phyloP scores from a whole-genome alignment of 768 basidiomycete species.

The Mycena maculata region DNA sequence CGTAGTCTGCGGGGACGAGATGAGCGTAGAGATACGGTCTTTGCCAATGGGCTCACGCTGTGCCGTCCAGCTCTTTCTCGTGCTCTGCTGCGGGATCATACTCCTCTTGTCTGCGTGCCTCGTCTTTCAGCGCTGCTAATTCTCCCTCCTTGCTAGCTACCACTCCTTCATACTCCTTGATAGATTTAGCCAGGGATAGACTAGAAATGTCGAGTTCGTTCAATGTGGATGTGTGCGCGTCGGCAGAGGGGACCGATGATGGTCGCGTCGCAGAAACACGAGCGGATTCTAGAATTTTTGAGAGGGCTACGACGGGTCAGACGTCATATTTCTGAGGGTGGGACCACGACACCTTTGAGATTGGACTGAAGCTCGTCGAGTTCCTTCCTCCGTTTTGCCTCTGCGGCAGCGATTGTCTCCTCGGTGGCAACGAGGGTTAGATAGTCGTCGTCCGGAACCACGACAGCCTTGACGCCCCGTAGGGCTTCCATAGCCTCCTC shows the following conservation, averaged over 20 bases:
- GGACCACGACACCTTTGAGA: constrained; percentile 63
- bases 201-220: constrained; percentile 74
- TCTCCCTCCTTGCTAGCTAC: constrained; percentile 78
- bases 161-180: constrained; percentile 76
- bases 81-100: constrained; percentile 82
- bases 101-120: constrained; percentile 67
- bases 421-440: constrained; percentile 80
- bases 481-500: constrained; percentile 71
- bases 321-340: background rate
- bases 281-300: constrained; percentile 74
- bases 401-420: constrained; percentile 70
- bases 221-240: constrained; percentile 67
- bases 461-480: constrained; percentile 75
- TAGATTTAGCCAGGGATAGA: constrained; percentile 76
- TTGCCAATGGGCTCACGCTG: constrained; percentile 60
- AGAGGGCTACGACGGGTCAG: constrained; percentile 59
- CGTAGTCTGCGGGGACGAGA: constrained; percentile 61
- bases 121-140: constrained; percentile 74
- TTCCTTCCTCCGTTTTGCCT: constrained; percentile 70
- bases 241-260: constrained; percentile 72
- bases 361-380: constrained; percentile 74
- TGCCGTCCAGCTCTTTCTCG: constrained; percentile 74
- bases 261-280: constrained; percentile 79
- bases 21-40: background rate
- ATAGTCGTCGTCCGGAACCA: constrained; percentile 85